Conservation (phyloP, 257 asterid species). For the Handroanthus guayacan region DNA sequence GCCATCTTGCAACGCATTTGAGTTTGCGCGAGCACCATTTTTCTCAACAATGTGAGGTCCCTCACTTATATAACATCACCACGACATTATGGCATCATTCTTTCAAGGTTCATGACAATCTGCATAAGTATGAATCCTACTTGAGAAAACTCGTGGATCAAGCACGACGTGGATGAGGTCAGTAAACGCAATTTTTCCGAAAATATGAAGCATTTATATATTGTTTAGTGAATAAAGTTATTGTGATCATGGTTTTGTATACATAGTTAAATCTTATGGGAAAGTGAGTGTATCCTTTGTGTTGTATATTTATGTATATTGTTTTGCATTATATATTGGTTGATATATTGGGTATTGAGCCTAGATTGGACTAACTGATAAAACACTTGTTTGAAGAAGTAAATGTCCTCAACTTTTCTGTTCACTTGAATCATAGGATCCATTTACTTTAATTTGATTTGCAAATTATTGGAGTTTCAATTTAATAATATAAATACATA, state of each 20-base stretch:
- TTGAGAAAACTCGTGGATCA: background rate
- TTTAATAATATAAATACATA: too few species aligned
- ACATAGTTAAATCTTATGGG: background rate
- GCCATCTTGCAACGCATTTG: constrained; percentile 57
- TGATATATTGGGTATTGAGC: too few species aligned
- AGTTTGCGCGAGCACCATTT: background rate
- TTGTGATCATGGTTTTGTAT: background rate
- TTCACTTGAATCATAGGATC: too few species aligned
- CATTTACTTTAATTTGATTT: too few species aligned
- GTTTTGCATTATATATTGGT: too few species aligned
- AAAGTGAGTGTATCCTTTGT: background rate
- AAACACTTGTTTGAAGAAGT: too few species aligned
- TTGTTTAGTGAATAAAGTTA: background rate
- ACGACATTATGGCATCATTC: background rate
- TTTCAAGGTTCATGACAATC: background rate
- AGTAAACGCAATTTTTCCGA: background rate
- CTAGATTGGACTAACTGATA: too few species aligned
- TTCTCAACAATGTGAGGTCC: too few species aligned
- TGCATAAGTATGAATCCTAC: background rate
- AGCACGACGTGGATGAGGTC: background rate
- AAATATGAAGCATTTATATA: background rate
- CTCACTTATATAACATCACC: background rate
- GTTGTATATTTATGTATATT: too few species aligned
- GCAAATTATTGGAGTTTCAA: too few species aligned
- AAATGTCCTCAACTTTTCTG: too few species aligned